Conservation (phyloP, 306 rosid species). For the Gastrolobium villosum region DNA sequence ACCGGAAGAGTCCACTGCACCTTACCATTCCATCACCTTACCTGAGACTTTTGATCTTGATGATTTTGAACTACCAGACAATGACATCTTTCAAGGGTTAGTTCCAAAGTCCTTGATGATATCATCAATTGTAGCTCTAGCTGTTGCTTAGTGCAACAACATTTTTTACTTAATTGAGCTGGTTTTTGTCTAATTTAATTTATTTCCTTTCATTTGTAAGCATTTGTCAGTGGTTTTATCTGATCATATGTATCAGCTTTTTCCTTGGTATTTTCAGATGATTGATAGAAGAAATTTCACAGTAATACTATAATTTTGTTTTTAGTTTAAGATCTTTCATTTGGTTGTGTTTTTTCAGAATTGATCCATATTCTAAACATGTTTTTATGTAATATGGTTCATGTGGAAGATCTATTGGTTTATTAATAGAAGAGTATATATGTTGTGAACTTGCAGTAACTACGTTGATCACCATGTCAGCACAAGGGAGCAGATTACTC, state of each 20-base stretch:
- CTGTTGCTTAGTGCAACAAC: slow-evolving; percentile 32
- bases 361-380: neutral
- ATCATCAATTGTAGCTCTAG: slow-evolving; percentile 36
- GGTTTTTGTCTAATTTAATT: slow-evolving; percentile 14
- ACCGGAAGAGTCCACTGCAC: slow-evolving; percentile 99
- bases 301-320: neutral
- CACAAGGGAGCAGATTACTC: slow-evolving; percentile 94
- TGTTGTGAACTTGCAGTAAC: slow-evolving; percentile 78
- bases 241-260: slow-evolving; percentile 22
- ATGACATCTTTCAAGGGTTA: slow-evolving; percentile 90
- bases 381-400: slow-evolving; percentile 36
- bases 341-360: neutral
- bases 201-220: slow-evolving; percentile 27
- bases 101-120: slow-evolving; percentile 52
- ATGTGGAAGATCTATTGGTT: slow-evolving; percentile 43
- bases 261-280: slow-evolving; percentile 33
- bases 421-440: slow-evolving; percentile 49
- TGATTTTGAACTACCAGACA: slow-evolving; percentile 99
- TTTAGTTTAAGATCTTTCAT: slow-evolving; percentile 29
- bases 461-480: slow-evolving; percentile 97
- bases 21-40: slow-evolving; percentile 96
- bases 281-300: slow-evolving; percentile 15
- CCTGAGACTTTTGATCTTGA: slow-evolving; percentile 99
- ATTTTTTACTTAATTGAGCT: slow-evolving; percentile 21
- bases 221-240: slow-evolving; percentile 2